These are phyloP conservation scores for Picea sitchensis DNA, from an alignment of 75 land plant species.

Conservation along the genomic window DNA sequence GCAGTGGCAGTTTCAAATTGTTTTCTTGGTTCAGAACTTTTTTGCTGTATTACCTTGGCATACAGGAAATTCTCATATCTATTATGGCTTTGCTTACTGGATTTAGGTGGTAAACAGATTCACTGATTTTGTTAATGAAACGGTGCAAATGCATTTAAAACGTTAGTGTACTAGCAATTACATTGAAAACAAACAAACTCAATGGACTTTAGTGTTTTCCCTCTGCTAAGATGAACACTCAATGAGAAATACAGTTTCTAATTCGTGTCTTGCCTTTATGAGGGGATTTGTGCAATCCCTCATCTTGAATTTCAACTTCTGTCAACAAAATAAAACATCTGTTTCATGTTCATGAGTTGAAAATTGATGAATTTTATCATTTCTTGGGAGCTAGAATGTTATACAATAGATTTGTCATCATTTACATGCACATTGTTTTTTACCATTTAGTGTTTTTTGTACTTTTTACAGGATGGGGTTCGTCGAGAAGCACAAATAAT, in stretches of 20 bases:
- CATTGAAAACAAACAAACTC: too few species aligned
- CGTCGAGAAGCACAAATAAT: slow-evolving; percentile 89
- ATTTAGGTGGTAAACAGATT: too few species aligned
- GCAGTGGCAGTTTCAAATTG: too few species aligned
- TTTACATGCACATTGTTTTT: neutral
- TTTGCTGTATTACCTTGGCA: too few species aligned
- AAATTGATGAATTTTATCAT: neutral
- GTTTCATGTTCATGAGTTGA: neutral
- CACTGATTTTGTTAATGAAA: too few species aligned
- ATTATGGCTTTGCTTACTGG: too few species aligned
- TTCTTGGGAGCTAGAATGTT: neutral
- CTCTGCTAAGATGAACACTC: neutral
- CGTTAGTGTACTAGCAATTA: too few species aligned
- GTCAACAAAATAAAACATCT: too few species aligned
- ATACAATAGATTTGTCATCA: neutral
- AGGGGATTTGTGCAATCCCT: neutral
- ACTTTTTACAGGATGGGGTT: slow-evolving; percentile 55
- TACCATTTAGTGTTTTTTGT: neutral
- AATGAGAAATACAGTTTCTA: neutral
- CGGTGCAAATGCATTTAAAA: too few species aligned
- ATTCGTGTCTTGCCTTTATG: neutral
- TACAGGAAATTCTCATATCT: too few species aligned
- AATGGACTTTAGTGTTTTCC: neutral
- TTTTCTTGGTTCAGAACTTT: too few species aligned
- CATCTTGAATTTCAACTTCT: neutral